These are phyloP conservation scores for Vitis hybrid DNA, from an alignment of 177 flowering plant genomes.

Conservation along the genomic window DNA sequence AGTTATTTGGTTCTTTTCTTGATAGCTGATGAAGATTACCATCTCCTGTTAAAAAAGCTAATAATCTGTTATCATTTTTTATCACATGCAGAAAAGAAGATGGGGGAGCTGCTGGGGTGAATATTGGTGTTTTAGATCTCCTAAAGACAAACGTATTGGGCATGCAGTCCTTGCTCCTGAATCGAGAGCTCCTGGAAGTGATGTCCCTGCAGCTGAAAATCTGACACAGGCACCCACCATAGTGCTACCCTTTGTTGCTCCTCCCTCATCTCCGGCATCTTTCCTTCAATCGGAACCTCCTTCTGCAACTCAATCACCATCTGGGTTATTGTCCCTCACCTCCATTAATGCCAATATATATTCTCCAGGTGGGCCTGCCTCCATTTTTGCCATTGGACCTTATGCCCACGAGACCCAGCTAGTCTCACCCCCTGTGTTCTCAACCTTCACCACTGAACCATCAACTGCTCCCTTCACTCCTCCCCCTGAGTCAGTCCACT, in stretches of 20 bases:
- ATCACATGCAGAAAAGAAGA: constrained; percentile 71
- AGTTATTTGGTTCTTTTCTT: background rate
- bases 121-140: constrained; percentile 84
- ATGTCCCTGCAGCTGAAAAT: constrained; percentile 36
- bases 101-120: constrained; percentile 79
- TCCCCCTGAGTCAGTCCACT: constrained; percentile 87
- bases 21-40: background rate
- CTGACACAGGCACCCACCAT: constrained; percentile 39
- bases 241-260: constrained; percentile 76
- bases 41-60: background rate
- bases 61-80: background rate
- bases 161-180: constrained; percentile 77
- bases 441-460: constrained; percentile 89
- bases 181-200: constrained; percentile 35
- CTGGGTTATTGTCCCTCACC: constrained; percentile 49
- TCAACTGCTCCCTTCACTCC: constrained; percentile 97
- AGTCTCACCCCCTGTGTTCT: constrained; percentile 96
- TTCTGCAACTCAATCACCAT: constrained; percentile 80
- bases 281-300: constrained; percentile 91
- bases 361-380: constrained; percentile 76
- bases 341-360: constrained; percentile 60
- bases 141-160: constrained; percentile 65
- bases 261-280: constrained; percentile 98
- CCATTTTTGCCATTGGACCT: constrained; percentile 96
- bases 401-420: constrained; percentile 94